phyloP scores from a whole-genome alignment of 2,329 filamentous ascomycete genomes.

The Ilyonectria mors-panacis region DNA sequence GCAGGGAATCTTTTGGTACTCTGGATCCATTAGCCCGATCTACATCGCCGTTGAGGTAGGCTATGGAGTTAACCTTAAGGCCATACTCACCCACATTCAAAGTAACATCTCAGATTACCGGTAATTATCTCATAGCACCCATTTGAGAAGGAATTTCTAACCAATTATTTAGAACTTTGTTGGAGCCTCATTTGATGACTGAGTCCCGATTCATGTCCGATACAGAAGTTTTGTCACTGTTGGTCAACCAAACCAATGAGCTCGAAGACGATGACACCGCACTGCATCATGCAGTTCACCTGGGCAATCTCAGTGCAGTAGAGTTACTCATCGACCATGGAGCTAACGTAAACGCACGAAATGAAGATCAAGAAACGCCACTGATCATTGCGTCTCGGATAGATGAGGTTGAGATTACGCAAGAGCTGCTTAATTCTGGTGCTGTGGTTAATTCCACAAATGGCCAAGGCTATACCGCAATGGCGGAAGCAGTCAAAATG shows the following conservation, averaged over 20 bases:
- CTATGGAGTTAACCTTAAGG: background rate
- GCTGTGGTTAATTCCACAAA: background rate
- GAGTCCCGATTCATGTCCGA: background rate
- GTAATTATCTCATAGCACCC: background rate
- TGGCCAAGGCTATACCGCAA: background rate
- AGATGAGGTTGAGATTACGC: background rate
- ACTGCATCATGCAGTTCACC: background rate
- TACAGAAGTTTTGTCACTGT: background rate
- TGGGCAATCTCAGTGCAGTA: background rate
- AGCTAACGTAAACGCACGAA: background rate
- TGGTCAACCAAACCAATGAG: background rate
- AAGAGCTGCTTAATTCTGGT: background rate
- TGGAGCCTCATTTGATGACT: background rate
- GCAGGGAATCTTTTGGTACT: background rate
- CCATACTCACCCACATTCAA: background rate
- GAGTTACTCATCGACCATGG: conserved; percentile 2
- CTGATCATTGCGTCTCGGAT: background rate
- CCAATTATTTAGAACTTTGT: background rate
- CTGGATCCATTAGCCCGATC: background rate
- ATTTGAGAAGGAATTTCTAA: background rate
- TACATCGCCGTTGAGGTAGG: background rate
- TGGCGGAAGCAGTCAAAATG: background rate
- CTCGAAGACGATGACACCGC: background rate
- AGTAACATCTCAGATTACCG: background rate
- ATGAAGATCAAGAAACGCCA: background rate